A percentile compares a stretch with the other conserved stretches of the same genome.
Evolutionary conservation across 257 asterid genomes (phyloP).

Genomic region (Rehmannia glutinosa): DNA sequence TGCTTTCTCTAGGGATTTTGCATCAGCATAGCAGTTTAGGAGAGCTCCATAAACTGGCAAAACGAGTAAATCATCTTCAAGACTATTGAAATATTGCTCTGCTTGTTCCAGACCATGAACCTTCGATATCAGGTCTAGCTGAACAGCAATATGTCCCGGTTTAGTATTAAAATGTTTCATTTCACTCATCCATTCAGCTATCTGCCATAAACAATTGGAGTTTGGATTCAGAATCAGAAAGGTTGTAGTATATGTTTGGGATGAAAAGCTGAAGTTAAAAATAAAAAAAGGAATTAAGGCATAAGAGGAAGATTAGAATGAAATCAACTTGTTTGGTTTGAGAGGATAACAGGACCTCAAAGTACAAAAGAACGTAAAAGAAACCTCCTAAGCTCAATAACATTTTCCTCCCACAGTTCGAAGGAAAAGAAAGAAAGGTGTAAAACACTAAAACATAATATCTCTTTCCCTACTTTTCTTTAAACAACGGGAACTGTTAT

Average conservation of each 20-base stretch:
- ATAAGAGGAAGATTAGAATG: too few relatives aligned
- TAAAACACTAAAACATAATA: too few relatives aligned
- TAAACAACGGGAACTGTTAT: too few relatives aligned
- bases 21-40: slow-evolving; percentile 19
- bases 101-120: slow-evolving; percentile 26
- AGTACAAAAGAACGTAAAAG: too few relatives aligned
- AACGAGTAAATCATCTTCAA: neutral
- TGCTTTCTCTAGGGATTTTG: slow-evolving; percentile 21
- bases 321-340: too few relatives aligned
- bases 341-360: too few relatives aligned
- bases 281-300: too few relatives aligned
- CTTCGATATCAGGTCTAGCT: slow-evolving; percentile 24
- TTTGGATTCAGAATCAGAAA: neutral
- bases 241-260: neutral
- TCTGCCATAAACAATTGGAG: slow-evolving; percentile 8
- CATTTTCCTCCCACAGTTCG: too few relatives aligned
- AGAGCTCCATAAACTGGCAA: slow-evolving; percentile 16
- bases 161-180: slow-evolving; percentile 8
- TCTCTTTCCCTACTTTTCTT: too few relatives aligned
- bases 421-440: too few relatives aligned
- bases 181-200: slow-evolving; percentile 20
- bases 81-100: slow-evolving; percentile 21
- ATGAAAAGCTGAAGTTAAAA: neutral
- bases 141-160: slow-evolving; percentile 12
- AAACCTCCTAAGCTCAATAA: too few relatives aligned